Evolutionary conservation across 2,329 filamentous ascomycete species (phyloP).

Genomic region (Arthroderma uncinatum): DNA sequence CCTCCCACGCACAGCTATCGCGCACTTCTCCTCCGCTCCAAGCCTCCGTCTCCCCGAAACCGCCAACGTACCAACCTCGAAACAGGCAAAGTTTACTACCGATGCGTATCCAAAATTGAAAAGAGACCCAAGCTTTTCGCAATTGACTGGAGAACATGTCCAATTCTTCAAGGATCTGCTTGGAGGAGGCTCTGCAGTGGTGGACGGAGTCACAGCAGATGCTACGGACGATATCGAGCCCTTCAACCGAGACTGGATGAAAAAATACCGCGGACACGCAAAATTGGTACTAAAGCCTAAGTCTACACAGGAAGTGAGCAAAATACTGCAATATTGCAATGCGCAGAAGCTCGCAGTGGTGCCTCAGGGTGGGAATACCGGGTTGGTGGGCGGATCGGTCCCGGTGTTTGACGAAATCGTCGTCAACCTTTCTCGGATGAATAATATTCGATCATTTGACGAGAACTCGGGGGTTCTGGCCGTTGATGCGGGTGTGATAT

Average conservation of each 20-base stretch:
- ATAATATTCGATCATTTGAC: constrained; percentile 81
- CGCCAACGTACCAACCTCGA: constrained; percentile 7
- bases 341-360: constrained; percentile 84
- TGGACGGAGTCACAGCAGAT: constrained; percentile 70
- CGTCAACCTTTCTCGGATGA: constrained; percentile 82
- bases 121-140: constrained; percentile 60
- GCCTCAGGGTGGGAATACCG: constrained; percentile 93
- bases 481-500: constrained; percentile 78
- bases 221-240: constrained; percentile 70
- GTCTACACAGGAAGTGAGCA: constrained; percentile 77
- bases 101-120: constrained; percentile 71
- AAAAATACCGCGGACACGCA: constrained; percentile 88
- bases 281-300: constrained; percentile 77
- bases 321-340: constrained; percentile 90
- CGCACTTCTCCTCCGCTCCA: not conserved
- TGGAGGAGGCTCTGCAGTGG: constrained; percentile 63
- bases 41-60: not conserved
- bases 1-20: not conserved
- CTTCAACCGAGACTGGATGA: constrained; percentile 98
- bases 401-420: constrained; percentile 98
- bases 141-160: constrained; percentile 67
- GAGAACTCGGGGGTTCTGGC: constrained; percentile 84
- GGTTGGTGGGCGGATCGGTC: constrained; percentile 86
- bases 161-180: constrained; percentile 71
- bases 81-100: constrained; percentile 59